A percentile compares a stretch with the other conserved stretches of the same genome.
phyloP scores from a whole-genome alignment of 176 grass and related monocot genomes.

The Oryza brachyantha region DNA sequence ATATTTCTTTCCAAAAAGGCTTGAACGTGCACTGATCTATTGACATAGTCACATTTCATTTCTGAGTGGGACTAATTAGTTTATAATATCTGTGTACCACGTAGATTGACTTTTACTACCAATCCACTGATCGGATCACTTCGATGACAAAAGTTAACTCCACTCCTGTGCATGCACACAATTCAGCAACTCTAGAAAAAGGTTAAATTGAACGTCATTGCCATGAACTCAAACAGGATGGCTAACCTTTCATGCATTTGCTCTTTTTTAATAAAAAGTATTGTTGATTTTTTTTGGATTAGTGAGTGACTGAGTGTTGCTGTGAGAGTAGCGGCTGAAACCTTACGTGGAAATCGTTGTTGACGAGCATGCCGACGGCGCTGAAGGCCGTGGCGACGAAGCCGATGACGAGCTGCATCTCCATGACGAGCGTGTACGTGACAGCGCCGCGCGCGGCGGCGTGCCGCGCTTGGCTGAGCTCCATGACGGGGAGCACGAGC shows the following conservation, averaged over 20 bases:
- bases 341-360: constrained; percentile 74
- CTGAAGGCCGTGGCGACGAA: constrained; percentile 56
- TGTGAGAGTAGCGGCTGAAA: neutral
- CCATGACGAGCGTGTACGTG: constrained; percentile 66
- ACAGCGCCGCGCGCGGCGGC: constrained; percentile 28
- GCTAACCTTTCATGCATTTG: neutral
- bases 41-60: neutral
- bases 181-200: neutral
- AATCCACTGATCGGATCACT: constrained; percentile 21
- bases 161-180: constrained; percentile 7
- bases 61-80: constrained; percentile 20
- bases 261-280: neutral
- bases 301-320: too few relatives aligned
- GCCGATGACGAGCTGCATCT: constrained; percentile 82
- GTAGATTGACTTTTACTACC: neutral
- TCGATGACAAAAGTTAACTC: neutral
- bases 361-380: constrained; percentile 59
- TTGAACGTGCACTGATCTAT: neutral
- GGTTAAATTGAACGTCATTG: too few relatives aligned
- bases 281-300: too few relatives aligned
- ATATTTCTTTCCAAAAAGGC: neutral
- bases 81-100: constrained; percentile 36
- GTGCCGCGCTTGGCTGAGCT: constrained; percentile 66
- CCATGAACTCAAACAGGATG: neutral
- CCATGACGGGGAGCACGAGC: constrained; percentile 55